A percentile compares a stretch with the other conserved stretches of the same genome.
These are phyloP conservation scores for Aspergillus leporis DNA, from an alignment of 495 filamentous ascomycete species.

Conservation along the genomic window DNA sequence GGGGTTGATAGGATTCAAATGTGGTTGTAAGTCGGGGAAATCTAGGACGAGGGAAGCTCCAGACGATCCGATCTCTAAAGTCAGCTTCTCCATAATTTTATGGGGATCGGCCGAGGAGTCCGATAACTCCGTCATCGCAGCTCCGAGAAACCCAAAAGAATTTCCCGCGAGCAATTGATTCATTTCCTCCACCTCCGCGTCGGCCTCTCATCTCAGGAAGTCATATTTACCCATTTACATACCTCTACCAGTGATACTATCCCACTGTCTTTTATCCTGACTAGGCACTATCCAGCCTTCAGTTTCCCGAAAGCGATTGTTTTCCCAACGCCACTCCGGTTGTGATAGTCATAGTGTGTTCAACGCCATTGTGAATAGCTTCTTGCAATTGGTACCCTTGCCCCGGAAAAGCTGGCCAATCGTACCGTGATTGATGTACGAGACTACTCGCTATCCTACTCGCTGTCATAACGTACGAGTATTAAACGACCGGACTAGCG, in stretches of 20 bases:
- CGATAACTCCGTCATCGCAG: constrained; percentile 47
- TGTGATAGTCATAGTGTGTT: constrained; percentile 1
- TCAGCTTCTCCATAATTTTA: constrained; percentile 18
- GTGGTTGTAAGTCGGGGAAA: constrained; percentile 2
- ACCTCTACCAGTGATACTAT: not conserved
- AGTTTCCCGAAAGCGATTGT: not conserved
- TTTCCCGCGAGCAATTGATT: constrained; percentile 31
- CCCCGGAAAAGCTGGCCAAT: not conserved
- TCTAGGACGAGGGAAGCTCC: constrained; percentile 17
- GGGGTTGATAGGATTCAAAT: not conserved
- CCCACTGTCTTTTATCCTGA: not conserved
- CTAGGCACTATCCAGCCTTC: not conserved
- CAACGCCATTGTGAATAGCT: constrained; percentile 9
- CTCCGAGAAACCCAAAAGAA: constrained; percentile 33
- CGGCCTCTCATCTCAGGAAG: constrained; percentile 3
- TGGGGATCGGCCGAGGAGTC: constrained; percentile 29
- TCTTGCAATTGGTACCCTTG: not conserved
- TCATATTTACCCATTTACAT: not conserved
- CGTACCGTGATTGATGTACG: not conserved
- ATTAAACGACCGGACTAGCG: not conserved
- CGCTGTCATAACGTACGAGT: not conserved
- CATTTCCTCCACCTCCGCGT: constrained; percentile 7
- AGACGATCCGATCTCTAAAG: constrained; percentile 3
- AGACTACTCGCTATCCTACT: not conserved
- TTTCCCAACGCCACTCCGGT: constrained; percentile 20